phyloP scores from a whole-genome alignment of 2,329 filamentous ascomycete genomes.

The Calonectria pteridis region DNA sequence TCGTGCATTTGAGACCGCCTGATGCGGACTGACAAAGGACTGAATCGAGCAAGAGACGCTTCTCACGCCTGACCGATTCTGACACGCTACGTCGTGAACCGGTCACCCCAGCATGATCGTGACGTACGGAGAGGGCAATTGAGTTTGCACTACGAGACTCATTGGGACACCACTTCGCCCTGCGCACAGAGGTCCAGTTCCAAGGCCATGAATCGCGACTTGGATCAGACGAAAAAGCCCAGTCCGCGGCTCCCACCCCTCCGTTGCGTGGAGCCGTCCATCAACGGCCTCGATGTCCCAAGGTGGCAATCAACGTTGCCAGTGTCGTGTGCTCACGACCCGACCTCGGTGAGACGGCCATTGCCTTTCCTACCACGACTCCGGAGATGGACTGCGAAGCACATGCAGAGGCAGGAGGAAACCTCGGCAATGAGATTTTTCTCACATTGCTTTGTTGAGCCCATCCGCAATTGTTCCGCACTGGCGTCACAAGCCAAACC shows the following conservation, averaged over 20 bases:
- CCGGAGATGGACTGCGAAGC: background rate
- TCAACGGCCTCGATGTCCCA: conserved; percentile 6
- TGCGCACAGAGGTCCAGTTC: background rate
- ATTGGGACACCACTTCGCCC: conserved; percentile 1
- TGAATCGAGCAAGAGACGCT: conserved; percentile 8
- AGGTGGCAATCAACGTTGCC: background rate
- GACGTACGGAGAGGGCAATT: conserved; percentile 10
- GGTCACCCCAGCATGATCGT: background rate
- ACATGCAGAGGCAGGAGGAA: conserved; percentile 14
- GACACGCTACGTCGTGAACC: conserved; percentile 11
- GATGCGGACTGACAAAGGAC: conserved; percentile 17
- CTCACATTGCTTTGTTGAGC: conserved; percentile 13
- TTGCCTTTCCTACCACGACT: background rate
- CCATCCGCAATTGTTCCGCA: background rate
- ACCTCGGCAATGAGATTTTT: conserved; percentile 5
- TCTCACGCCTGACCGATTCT: conserved; percentile 23
- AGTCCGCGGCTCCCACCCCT: background rate
- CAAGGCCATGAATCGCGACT: background rate
- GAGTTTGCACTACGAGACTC: conserved; percentile 19
- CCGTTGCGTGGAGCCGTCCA: conserved; percentile 6
- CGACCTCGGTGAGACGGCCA: conserved; percentile 29
- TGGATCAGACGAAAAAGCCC: conserved; percentile 1
- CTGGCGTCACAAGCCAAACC: conserved; percentile 10
- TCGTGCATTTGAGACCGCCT: conserved; percentile 28
- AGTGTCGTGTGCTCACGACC: conserved; percentile 18